A percentile compares a stretch with the other conserved stretches of the same genome.
Conservation (phyloP, 1,284 basidiomycete genomes). For the Cryptococcus sp. region DNA sequence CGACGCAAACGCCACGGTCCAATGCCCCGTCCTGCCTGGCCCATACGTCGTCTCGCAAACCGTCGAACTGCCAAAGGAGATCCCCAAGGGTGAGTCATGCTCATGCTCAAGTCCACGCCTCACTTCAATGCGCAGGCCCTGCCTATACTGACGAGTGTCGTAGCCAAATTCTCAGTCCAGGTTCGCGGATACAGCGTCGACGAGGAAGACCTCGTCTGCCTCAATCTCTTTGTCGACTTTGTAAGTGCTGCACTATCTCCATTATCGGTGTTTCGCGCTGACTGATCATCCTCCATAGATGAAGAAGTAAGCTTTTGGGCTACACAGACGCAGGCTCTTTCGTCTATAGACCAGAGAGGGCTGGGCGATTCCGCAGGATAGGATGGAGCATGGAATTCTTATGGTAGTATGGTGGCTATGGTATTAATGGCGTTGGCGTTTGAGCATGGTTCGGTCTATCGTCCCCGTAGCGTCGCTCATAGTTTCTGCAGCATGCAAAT, state of each 20-base stretch:
- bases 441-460: too few species aligned
- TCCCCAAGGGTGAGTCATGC: constrained; percentile 69
- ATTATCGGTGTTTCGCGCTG: neutral
- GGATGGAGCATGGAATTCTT: too few species aligned
- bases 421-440: too few species aligned
- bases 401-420: too few species aligned
- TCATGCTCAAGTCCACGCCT: neutral
- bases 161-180: constrained; percentile 82
- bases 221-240: constrained; percentile 70
- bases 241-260: constrained; percentile 31
- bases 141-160: neutral
- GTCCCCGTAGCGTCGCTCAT: too few species aligned
- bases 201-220: constrained; percentile 77
- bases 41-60: constrained; percentile 72
- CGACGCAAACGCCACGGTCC: constrained; percentile 44
- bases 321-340: too few species aligned
- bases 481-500: too few species aligned
- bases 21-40: constrained; percentile 63
- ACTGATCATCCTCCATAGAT: constrained; percentile 5
- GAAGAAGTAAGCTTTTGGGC: constrained; percentile 11
- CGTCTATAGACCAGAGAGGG: too few species aligned
- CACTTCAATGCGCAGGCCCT: neutral
- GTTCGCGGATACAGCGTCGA: constrained; percentile 73
- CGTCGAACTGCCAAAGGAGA: constrained; percentile 81
- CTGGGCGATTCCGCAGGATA: too few species aligned